A percentile compares a stretch with the other conserved stretches of the same genome.
Conservation (phyloP, 176 grass and related monocot genomes). For the Aegilops tauschii region DNA sequence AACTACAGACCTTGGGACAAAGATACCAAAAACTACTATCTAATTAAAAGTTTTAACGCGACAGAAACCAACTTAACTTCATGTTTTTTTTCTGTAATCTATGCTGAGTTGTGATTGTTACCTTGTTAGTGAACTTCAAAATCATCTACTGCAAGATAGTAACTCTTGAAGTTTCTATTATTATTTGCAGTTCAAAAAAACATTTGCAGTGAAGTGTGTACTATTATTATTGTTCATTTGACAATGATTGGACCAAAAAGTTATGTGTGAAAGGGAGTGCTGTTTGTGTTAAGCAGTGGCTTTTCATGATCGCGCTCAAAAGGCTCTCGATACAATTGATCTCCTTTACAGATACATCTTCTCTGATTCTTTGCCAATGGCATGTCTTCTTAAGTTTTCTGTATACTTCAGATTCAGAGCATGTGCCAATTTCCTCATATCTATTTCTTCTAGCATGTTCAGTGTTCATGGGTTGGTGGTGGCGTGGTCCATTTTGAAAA, state of each 20-base stretch:
- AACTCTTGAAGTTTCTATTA: not conserved
- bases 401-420: not conserved
- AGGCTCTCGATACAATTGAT: slow-evolving; percentile 32
- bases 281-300: slow-evolving; percentile 30
- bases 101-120: not conserved
- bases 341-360: slow-evolving; percentile 38
- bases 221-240: not conserved
- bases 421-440: slow-evolving; percentile 17
- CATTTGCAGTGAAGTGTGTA: slow-evolving; percentile 5
- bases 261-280: slow-evolving; percentile 32
- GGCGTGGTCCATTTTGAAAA: slow-evolving; percentile 41
- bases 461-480: slow-evolving; percentile 36
- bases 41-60: not conserved
- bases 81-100: not conserved
- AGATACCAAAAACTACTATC: not conserved
- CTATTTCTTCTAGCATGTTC: slow-evolving; percentile 16
- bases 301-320: slow-evolving; percentile 44
- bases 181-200: not conserved
- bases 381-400: slow-evolving; percentile 36
- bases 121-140: not conserved
- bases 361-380: slow-evolving; percentile 25
- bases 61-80: not conserved
- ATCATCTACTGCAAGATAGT: not conserved
- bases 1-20: not conserved
- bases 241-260: slow-evolving; percentile 39